Percentiles rank a stretch among this genome's conserved stretches.
Conservation (phyloP, 371 early-diverging fungal species). For the Apophysomyces variabilis region DNA sequence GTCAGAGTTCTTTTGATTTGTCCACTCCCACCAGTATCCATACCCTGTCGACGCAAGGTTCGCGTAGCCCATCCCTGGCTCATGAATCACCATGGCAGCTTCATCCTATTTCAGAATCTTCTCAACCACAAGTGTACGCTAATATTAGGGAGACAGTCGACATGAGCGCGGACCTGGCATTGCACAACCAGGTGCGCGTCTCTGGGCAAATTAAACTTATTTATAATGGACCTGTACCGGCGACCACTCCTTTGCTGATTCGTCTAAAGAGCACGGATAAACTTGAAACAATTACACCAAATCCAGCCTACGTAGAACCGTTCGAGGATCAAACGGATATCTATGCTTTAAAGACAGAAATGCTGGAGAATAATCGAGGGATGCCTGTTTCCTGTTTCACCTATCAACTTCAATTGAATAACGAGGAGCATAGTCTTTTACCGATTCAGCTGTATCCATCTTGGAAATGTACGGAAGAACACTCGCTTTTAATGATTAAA, state of each 20-base stretch:
- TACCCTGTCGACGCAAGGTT: conserved; percentile 15
- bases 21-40: conserved; percentile 23
- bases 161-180: conserved; percentile 2
- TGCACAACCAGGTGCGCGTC: neutral
- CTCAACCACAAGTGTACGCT: conserved; percentile 22
- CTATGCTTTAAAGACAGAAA: conserved; percentile 17
- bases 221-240: conserved; percentile 24
- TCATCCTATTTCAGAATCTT: conserved; percentile 18
- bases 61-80: conserved; percentile 23
- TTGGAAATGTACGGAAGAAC: conserved; percentile 24
- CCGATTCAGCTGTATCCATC: conserved; percentile 22
- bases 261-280: conserved; percentile 8
- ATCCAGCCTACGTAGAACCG: conserved; percentile 22
- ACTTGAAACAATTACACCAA: conserved; percentile 6
- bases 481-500: conserved; percentile 22
- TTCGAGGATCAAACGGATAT: conserved; percentile 19
- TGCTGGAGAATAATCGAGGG: conserved; percentile 20
- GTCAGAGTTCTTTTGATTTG: conserved; percentile 21
- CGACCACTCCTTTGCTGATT: conserved; percentile 15
- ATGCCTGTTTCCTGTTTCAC: conserved; percentile 20
- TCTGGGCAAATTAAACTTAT: conserved; percentile 22
- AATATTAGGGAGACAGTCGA: conserved; percentile 19
- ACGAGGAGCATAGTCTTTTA: neutral
- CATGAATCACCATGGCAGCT: conserved; percentile 18
- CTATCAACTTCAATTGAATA: conserved; percentile 13